phyloP scores from a whole-genome alignment of 2,329 filamentous ascomycete genomes.

The Xylariaceae sp. region DNA sequence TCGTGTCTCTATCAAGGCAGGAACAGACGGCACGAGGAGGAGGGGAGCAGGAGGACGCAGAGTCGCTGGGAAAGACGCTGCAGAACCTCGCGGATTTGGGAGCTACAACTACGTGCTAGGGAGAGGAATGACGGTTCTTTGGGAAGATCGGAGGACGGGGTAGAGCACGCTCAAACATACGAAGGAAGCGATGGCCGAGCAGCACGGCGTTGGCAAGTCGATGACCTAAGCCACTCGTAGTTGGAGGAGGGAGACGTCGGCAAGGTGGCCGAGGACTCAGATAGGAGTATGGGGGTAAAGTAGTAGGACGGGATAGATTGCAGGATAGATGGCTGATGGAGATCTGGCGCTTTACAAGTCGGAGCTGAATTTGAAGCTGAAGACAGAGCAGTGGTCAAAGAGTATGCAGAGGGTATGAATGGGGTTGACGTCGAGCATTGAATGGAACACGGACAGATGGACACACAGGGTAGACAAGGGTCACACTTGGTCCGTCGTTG shows the following conservation, averaged over 20 bases:
- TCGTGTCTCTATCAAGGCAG: too few species aligned
- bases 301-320: constrained; percentile 1
- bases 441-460: not conserved
- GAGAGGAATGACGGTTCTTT: too few species aligned
- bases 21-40: too few species aligned
- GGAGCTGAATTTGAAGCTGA: not conserved
- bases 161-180: constrained; percentile 10
- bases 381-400: not conserved
- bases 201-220: not conserved
- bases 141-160: too few species aligned
- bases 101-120: too few species aligned
- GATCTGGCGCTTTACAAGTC: not conserved
- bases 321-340: not conserved
- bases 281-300: not conserved
- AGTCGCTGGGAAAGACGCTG: too few species aligned
- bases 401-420: constrained; percentile 1
- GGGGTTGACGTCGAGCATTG: constrained; percentile 1
- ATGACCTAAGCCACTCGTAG: not conserved
- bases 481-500: constrained; percentile 4
- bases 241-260: too few species aligned
- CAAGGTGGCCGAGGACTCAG: not conserved
- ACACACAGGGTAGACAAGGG: too few species aligned
- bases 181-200: constrained; percentile 7
- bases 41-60: too few species aligned
- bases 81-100: too few species aligned